phyloP scores from a whole-genome alignment of 1,284 basidiomycete species.

The Anthracocystis panici-leucophaei region DNA sequence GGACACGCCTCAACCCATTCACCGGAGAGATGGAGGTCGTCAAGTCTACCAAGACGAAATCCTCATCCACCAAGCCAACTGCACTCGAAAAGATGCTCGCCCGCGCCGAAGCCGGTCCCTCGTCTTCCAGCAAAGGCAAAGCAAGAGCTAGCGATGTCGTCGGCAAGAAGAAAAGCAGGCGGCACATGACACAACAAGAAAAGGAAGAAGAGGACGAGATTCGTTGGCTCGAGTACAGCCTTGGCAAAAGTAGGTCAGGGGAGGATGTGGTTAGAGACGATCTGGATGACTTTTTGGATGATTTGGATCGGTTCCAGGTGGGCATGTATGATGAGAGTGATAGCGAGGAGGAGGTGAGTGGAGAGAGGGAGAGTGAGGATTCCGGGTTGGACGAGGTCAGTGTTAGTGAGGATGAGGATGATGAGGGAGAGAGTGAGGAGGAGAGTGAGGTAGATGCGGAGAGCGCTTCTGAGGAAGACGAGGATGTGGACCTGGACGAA shows the following conservation, averaged over 20 bases:
- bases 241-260: constrained; percentile 42
- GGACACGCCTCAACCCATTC: constrained; percentile 40
- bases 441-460: constrained; percentile 3
- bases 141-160: constrained; percentile 15
- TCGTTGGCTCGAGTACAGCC: constrained; percentile 64
- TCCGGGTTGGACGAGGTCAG: constrained; percentile 23
- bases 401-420: constrained; percentile 13
- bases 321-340: constrained; percentile 47
- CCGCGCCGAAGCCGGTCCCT: constrained; percentile 30
- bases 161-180: constrained; percentile 36
- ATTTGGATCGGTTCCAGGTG: constrained; percentile 58
- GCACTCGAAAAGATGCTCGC: constrained; percentile 50
- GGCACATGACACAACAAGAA: constrained; percentile 55
- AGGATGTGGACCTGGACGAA: constrained; percentile 23
- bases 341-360: constrained; percentile 14
- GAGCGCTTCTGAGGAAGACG: neutral
- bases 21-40: constrained; percentile 41
- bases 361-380: constrained; percentile 20
- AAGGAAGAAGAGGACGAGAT: constrained; percentile 68
- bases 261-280: constrained; percentile 52
- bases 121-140: constrained; percentile 22
- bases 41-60: constrained; percentile 4
- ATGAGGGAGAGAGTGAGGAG: constrained; percentile 8
- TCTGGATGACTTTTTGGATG: constrained; percentile 59
- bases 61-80: constrained; percentile 26